Conservation (phyloP, 148 eudicot species). For the Rhododendron kiyosumense region DNA sequence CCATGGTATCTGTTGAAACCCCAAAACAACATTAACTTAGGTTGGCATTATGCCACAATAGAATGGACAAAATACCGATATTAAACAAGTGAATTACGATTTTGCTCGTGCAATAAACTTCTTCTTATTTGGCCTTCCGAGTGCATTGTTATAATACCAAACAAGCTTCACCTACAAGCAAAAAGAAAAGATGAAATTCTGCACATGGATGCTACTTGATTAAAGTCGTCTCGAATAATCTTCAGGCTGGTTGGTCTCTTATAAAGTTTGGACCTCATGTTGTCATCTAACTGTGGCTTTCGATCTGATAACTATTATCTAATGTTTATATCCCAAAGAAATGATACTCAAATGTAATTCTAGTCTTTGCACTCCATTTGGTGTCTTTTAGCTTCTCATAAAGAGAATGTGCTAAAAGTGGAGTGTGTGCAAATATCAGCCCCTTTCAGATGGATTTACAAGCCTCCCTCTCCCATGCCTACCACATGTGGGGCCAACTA, state of each 20-base stretch:
- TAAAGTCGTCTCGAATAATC: neutral
- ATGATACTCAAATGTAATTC: neutral
- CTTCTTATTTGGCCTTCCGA: constrained; percentile 93
- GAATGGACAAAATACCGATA: neutral
- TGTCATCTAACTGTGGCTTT: neutral
- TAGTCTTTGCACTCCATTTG: neutral
- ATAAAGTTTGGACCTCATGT: neutral
- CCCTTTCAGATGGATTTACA: neutral
- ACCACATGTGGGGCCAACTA: neutral
- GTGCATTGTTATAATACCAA: constrained; percentile 98
- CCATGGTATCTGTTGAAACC: constrained; percentile 79
- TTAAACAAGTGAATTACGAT: constrained; percentile 48
- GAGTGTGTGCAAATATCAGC: neutral
- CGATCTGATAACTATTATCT: neutral
- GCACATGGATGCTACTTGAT: neutral
- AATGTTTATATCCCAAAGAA: neutral
- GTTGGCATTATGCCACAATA: constrained; percentile 1
- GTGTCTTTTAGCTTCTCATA: neutral
- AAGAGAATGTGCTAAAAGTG: neutral
- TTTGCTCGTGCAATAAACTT: constrained; percentile 87
- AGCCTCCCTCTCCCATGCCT: neutral
- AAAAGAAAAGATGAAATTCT: neutral
- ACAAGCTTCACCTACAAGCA: constrained; percentile 86
- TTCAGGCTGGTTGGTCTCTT: neutral
- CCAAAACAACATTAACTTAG: constrained; percentile 6